Base-by-base conservation (phyloP, 139 green algal genomes). In the Desmodesmus armatus region DNA sequence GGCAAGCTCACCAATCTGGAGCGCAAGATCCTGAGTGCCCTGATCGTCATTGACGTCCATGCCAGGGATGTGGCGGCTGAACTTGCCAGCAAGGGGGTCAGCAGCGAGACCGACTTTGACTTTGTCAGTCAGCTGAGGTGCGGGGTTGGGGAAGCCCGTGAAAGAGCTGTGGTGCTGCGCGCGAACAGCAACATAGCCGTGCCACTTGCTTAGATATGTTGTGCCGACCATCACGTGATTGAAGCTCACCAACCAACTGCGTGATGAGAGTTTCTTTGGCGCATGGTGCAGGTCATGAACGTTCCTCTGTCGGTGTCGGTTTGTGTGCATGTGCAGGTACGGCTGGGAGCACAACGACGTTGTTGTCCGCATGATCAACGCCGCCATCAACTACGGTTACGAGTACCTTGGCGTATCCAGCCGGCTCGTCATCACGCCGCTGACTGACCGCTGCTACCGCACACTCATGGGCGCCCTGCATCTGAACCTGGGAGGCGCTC, bases 1-100 rank as follows among this genome's bases (percentile, higher is more conserved):
- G 79, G 94, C 27, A 84, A 95, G 83, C 91, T 97, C n/a, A 93
- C 84, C 83, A 96, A 94, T 87, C 87, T 97, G 76, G 91, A 97
- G 85, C 91, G 94, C 78, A 93, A 94, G 87, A 97, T 93, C 23
- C 87, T 96, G 47, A 90, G 53, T 43, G 93, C 94, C 39, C 92
- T 97, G 44, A 95, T 97, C 49, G 94, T 97, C 7, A 91, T 97
- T 35, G 94, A 97, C 63, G 94, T 97, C 62, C 94, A 97, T 81
- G 94, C 92, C 6, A 75, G 93, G 19, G 93, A 96, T 86, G 85
- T 92, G 73, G 91, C 91, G 33, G 53, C 72, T 37, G 84, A 93
- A 78, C 85, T 96, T 37, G 88, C 91, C 11, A 43, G 80, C 33
- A 43, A 92, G 41, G 82, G 78, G 35, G 84, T 96, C 25, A 60